Base-by-base conservation (phyloP, 2,329 filamentous ascomycete species). In the Aciculosporium take region DNA sequence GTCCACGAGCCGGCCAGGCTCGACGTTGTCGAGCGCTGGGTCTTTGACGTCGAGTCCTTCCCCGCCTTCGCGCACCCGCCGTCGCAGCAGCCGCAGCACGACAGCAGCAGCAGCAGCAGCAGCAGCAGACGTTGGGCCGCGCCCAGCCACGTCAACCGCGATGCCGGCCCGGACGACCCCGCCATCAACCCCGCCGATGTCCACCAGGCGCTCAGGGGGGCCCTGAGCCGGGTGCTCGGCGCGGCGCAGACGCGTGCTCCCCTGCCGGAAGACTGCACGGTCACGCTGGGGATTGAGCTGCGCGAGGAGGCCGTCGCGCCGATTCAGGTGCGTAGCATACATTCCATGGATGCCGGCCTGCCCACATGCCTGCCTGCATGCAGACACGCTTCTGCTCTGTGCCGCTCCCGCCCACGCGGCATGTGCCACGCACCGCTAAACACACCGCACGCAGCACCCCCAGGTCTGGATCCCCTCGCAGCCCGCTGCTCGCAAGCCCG, bases 221-320 rank as follows among this genome's bases (percentile, higher is more conserved):
- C 76, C 0, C 63, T 89, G 49, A 64, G 72, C 41, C 71, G 74
- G 36, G 62, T 89, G 12, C 71, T 75, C 0, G 71, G 76, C 44
- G 69, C 73, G 3, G 74, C 69, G 7, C 69, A 76, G 45, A 68
- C 64, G 42, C 65, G 85, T 46, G 62, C 58, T 0, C 59, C 68
- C 0, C 55, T 87, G 18, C 81, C 82, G 0, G 60, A 67, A 2
- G 71, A 72, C 1, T 86, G 81, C 56, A 82, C 80, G 0, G 89
- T 84, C 57, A 84, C 81, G 0, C 58, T 89, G n/a, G 80, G 79
- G 0, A 71, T 89, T 31, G 84, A 89, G 58, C 56, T 88, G 48
- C 74, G 72, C 30, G 73, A 81, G 18, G 68, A 77, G 31, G 68
- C 66, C 0, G 60, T 69, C 9, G 66, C 73, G 8, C 77, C 76